A percentile compares a stretch with the other conserved stretches of the same genome.
These are phyloP conservation scores for Vaccinium macrocarpon DNA, from an alignment of 148 eudicot species.

Conservation along the genomic window DNA sequence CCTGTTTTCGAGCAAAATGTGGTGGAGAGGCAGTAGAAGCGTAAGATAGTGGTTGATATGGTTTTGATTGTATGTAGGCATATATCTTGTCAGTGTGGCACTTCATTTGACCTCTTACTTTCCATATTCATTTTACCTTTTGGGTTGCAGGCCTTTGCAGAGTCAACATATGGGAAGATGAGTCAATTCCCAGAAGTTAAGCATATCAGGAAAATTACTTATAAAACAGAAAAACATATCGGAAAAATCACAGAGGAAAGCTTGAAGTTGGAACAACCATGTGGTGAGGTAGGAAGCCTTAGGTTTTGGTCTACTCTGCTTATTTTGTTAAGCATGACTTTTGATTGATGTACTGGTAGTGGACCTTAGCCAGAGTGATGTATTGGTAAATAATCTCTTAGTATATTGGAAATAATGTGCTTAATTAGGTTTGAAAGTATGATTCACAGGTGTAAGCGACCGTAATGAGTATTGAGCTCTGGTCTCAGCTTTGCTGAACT, in stretches of 20 bases:
- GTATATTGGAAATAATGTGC: neutral
- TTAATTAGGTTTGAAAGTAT: neutral
- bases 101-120: neutral
- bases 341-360: neutral
- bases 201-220: constrained; percentile 19
- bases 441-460: neutral
- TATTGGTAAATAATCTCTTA: neutral
- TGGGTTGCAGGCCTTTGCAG: constrained; percentile 62
- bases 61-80: neutral
- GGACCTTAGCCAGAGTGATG: neutral
- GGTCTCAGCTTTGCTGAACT: neutral
- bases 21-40: constrained; percentile 64
- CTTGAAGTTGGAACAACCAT: constrained; percentile 65
- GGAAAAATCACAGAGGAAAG: constrained; percentile 42
- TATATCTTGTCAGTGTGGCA: neutral
- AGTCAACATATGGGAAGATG: constrained; percentile 41
- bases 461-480: neutral
- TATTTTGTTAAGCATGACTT: neutral
- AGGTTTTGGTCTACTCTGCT: constrained; percentile 1
- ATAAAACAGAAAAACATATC: no score
- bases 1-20: constrained; percentile 68
- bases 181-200: constrained; percentile 28
- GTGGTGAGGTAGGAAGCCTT: constrained; percentile 44
- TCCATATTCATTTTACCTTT: neutral
- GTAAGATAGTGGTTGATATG: constrained; percentile 22